Conservation (phyloP, 2,329 filamentous ascomycete species). For the Botrytis squamosa region DNA sequence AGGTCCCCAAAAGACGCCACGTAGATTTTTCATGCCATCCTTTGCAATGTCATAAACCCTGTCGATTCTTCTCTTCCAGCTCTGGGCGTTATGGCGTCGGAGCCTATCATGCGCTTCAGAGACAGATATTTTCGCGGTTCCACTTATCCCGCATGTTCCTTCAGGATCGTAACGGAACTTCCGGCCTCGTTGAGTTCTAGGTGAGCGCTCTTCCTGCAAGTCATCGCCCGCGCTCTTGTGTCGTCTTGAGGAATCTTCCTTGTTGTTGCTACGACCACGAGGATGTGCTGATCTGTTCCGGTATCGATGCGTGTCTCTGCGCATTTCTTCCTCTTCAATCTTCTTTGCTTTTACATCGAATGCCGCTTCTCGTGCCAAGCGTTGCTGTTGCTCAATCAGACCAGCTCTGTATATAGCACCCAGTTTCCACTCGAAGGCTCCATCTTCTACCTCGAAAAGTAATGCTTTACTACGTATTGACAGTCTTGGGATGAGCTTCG, state of each 20-base stretch:
- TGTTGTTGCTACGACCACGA: conserved; percentile 35
- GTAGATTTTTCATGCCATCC: conserved; percentile 73
- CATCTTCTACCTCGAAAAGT: conserved; percentile 91
- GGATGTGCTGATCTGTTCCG: conserved; percentile 52
- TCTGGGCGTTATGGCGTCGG: conserved; percentile 78
- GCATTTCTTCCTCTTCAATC: conserved; percentile 68
- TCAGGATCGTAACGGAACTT: conserved; percentile 77
- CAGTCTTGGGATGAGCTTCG: conserved; percentile 83
- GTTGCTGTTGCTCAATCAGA: conserved; percentile 83
- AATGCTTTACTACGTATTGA: conserved; percentile 79
- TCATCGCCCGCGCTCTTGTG: conserved; percentile 34
- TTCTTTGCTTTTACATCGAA: conserved; percentile 86
- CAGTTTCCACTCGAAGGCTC: conserved; percentile 95
- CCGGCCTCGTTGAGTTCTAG: conserved; percentile 41
- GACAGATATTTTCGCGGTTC: conserved; percentile 68
- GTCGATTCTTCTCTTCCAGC: conserved; percentile 91
- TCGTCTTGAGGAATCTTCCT: conserved; percentile 30
- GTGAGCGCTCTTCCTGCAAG: conserved; percentile 31
- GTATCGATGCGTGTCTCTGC: conserved; percentile 51
- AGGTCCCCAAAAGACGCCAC: conserved; percentile 76
- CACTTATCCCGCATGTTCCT: conserved; percentile 68
- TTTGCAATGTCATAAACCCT: conserved; percentile 67
- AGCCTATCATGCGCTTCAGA: conserved; percentile 75
- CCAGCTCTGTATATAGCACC: conserved; percentile 91
- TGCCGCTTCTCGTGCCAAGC: conserved; percentile 84